Evolutionary conservation across 495 filamentous ascomycete genomes (phyloP).

Genomic region (Aspergillus leporis): DNA sequence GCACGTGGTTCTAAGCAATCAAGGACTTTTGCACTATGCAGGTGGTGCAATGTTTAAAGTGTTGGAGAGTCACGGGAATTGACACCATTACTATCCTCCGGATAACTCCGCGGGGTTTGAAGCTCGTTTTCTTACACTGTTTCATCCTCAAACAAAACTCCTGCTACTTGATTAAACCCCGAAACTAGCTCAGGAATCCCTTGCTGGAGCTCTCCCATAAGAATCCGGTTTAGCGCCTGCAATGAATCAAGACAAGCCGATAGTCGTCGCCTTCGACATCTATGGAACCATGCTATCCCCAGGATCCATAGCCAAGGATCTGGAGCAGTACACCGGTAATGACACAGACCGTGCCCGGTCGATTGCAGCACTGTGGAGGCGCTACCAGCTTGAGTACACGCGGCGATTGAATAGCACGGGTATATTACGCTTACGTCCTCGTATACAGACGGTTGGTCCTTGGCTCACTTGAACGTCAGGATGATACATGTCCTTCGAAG

Average conservation of each 20-base stretch:
- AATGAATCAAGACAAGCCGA: slow-evolving; percentile 13
- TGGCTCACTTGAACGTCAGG: slow-evolving; percentile 34
- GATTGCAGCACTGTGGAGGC: slow-evolving; percentile 59
- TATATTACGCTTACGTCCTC: slow-evolving; percentile 26
- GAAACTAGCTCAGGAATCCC: not conserved
- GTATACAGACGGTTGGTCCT: slow-evolving; percentile 5
- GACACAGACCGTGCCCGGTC: slow-evolving; percentile 47
- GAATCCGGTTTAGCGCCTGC: not conserved
- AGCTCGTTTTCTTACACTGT: not conserved
- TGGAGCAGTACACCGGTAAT: slow-evolving; percentile 51
- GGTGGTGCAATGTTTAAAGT: no score
- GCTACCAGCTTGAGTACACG: slow-evolving; percentile 77
- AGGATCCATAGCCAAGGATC: slow-evolving; percentile 59
- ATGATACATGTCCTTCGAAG: slow-evolving; percentile 62
- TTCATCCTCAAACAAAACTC: not conserved
- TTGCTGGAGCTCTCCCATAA: not conserved
- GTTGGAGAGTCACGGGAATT: no score
- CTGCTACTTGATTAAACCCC: not conserved
- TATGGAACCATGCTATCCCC: slow-evolving; percentile 76
- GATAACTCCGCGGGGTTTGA: not conserved
- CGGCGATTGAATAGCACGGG: slow-evolving; percentile 83
- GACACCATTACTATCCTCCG: no score
- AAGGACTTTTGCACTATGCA: no score
- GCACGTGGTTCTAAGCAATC: no score
- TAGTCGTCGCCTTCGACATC: slow-evolving; percentile 70